Evolutionary conservation across 2,329 filamentous ascomycete species (phyloP).

Genomic region (Fusarium decemcellulare): DNA sequence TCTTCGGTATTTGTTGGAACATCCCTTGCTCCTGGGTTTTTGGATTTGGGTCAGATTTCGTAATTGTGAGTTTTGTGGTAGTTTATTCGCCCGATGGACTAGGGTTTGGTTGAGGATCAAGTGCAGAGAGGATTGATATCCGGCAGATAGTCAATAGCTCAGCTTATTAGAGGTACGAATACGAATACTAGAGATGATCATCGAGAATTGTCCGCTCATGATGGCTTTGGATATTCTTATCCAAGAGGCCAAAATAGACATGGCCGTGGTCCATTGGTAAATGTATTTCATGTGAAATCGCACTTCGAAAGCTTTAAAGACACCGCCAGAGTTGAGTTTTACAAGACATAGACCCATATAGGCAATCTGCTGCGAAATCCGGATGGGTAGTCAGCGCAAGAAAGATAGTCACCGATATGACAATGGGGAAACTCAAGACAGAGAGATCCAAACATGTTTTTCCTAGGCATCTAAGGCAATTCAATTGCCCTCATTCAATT

Average conservation of each 20-base stretch:
- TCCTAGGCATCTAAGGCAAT: not conserved
- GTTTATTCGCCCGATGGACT: not conserved
- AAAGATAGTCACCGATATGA: too few relatives aligned
- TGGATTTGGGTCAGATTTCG: conserved; percentile 1
- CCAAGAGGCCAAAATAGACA: too few relatives aligned
- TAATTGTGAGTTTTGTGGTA: conserved; percentile 18
- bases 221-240: too few relatives aligned
- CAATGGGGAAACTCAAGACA: too few relatives aligned
- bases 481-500: not conserved
- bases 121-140: not conserved
- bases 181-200: conserved; percentile 29
- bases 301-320: not conserved
- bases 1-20: conserved; percentile 44
- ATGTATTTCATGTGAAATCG: not conserved
- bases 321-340: too few relatives aligned
- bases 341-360: too few relatives aligned
- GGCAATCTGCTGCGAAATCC: too few relatives aligned
- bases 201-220: not conserved
- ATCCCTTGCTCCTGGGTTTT: conserved; percentile 8
- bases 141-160: not conserved
- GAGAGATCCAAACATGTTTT: too few relatives aligned
- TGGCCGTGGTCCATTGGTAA: too few relatives aligned
- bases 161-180: conserved; percentile 20
- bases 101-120: not conserved
- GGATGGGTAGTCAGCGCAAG: too few relatives aligned